Evolutionary conservation across 2,329 filamentous ascomycete genomes (phyloP).

Genomic region (Pseudogymnoascus sp.): DNA sequence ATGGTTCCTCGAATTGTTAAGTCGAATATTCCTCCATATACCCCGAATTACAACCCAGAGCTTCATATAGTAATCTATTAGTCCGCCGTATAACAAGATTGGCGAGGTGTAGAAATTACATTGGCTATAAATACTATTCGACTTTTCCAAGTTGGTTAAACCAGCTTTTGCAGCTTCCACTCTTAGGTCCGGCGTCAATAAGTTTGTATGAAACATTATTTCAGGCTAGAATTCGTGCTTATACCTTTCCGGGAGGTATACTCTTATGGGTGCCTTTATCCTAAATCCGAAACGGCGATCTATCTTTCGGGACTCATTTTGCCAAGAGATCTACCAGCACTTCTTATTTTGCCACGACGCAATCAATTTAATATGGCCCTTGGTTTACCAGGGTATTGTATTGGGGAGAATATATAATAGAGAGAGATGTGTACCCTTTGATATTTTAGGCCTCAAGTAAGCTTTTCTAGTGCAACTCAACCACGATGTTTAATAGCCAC

Average conservation of each 20-base stretch:
- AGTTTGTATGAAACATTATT: background rate
- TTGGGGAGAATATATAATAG: background rate
- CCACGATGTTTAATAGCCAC: background rate
- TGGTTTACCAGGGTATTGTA: background rate
- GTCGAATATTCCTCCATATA: background rate
- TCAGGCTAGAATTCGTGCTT: background rate
- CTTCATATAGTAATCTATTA: background rate
- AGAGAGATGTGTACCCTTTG: background rate
- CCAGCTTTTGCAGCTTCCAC: background rate
- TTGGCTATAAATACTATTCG: background rate
- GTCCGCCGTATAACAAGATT: background rate
- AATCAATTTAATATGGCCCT: background rate
- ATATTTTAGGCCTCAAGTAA: background rate
- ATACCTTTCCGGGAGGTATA: background rate
- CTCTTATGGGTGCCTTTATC: background rate
- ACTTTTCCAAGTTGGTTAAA: background rate
- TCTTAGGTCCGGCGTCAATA: background rate
- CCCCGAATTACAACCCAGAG: background rate
- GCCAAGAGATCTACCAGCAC: background rate
- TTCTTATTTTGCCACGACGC: background rate
- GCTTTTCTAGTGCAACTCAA: background rate
- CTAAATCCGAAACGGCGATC: background rate
- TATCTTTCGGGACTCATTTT: background rate
- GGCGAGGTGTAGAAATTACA: background rate
- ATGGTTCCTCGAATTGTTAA: background rate